phyloP scores from a whole-genome alignment of 768 basidiomycete species.

The Collybiopsis confluens region DNA sequence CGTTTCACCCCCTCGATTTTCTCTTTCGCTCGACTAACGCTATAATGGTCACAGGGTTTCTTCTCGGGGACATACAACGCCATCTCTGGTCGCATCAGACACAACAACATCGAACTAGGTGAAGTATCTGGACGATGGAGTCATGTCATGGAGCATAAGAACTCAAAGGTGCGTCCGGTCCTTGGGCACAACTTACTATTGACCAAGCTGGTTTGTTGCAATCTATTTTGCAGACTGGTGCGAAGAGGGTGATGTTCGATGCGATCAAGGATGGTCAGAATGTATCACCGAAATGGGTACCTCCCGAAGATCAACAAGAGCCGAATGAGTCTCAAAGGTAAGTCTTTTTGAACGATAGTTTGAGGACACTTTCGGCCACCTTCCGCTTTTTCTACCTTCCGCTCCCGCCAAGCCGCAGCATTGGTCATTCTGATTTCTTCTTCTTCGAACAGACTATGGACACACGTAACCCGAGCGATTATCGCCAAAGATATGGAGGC shows the following conservation, averaged over 20 bases:
- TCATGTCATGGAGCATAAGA: constrained; percentile 82
- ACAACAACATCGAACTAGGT: constrained; percentile 61
- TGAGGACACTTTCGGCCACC: too few relatives aligned
- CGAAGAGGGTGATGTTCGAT: constrained; percentile 82
- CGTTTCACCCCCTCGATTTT: too few relatives aligned
- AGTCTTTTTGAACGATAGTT: too few relatives aligned
- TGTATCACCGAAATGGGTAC: constrained; percentile 78
- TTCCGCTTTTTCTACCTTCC: too few relatives aligned
- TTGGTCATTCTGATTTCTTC: too few relatives aligned
- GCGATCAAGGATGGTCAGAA: constrained; percentile 69
- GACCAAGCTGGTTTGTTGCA: not conserved
- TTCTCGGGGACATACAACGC: constrained; percentile 97
- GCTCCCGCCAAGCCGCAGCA: too few relatives aligned
- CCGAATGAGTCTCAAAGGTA: constrained; percentile 84
- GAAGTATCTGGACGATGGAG: constrained; percentile 92
- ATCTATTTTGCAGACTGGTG: constrained; percentile 48
- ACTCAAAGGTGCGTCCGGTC: constrained; percentile 47
- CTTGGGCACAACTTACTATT: not conserved
- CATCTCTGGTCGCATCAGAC: constrained; percentile 75
- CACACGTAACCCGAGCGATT: constrained; percentile 81
- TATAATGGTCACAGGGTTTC: too few relatives aligned
- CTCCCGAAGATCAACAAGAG: constrained; percentile 84
- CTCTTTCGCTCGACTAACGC: too few relatives aligned
- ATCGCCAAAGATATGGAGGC: constrained; percentile 86
- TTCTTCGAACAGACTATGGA: constrained; percentile 88